Conservation (phyloP, 2,329 filamentous ascomycete species). For the Aspergillus transmontanensis region DNA sequence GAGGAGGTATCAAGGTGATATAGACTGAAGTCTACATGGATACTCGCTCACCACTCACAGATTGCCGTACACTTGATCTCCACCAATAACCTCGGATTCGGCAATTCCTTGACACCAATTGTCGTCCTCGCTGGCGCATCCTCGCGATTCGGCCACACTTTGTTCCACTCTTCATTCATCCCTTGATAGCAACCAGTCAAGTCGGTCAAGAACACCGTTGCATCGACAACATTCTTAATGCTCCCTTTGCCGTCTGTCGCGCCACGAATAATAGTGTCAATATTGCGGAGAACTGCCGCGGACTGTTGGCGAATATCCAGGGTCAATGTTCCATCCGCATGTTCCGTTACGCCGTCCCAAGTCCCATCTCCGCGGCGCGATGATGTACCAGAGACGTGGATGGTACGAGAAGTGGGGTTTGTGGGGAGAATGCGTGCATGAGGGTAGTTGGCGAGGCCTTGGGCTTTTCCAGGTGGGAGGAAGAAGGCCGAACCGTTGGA, state of each 20-base stretch:
- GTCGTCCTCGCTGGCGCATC: constrained; percentile 39
- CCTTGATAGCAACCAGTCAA: constrained; percentile 45
- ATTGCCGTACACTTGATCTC: constrained; percentile 27
- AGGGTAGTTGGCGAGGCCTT: constrained; percentile 37
- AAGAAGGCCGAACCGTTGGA: constrained; percentile 38
- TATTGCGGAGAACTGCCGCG: constrained; percentile 42
- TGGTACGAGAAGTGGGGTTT: constrained; percentile 33
- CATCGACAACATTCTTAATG: constrained; percentile 43
- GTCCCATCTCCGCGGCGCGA: constrained; percentile 40
- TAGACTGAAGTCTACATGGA: background rate
- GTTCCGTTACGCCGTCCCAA: constrained; percentile 40
- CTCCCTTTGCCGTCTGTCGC: constrained; percentile 40
- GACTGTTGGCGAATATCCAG: constrained; percentile 44
- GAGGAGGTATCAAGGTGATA: background rate
- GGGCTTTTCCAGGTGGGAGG: constrained; percentile 31
- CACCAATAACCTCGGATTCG: constrained; percentile 22
- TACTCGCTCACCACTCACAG: constrained; percentile 60
- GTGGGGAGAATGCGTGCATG: constrained; percentile 40
- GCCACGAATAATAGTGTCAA: constrained; percentile 43
- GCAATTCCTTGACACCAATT: constrained; percentile 26
- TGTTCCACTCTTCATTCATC: constrained; percentile 52
- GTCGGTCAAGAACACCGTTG: constrained; percentile 46
- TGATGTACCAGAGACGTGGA: constrained; percentile 47
- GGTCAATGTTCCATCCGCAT: constrained; percentile 35
- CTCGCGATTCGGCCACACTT: constrained; percentile 39